Evolutionary conservation across 306 rosid species (phyloP).

Genomic region (Heteromeles arbutifolia): DNA sequence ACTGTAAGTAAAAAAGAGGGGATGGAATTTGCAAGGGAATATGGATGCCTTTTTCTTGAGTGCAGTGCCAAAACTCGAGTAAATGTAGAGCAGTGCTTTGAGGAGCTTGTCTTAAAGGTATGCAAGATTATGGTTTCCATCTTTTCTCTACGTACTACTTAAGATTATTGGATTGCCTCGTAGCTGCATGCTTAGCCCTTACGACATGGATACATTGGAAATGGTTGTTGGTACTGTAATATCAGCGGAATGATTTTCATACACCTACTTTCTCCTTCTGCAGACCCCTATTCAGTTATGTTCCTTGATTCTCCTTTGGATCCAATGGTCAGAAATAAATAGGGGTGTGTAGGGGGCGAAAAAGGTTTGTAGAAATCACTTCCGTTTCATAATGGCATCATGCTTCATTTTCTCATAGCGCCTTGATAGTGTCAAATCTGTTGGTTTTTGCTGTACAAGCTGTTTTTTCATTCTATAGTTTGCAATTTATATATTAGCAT

Average conservation of each 20-base stretch:
- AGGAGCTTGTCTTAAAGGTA: conserved; percentile 78
- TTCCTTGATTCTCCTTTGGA: neutral
- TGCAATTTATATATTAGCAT: neutral
- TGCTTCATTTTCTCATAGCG: neutral
- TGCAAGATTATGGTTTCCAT: neutral
- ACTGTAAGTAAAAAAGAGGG: conserved; percentile 67
- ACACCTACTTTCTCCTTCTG: no score
- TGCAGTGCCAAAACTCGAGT: conserved; percentile 79
- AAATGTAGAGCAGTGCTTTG: conserved; percentile 70
- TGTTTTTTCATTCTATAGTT: neutral
- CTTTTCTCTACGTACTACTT: neutral
- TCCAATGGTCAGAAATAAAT: neutral
- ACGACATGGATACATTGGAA: neutral
- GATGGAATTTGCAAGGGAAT: conserved; percentile 63
- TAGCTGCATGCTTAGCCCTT: neutral
- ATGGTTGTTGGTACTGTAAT: neutral
- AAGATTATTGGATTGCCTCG: neutral
- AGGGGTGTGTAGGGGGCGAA: neutral
- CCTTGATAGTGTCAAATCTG: neutral
- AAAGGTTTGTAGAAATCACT: no score
- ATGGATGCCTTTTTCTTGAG: conserved; percentile 65
- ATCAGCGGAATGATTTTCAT: neutral
- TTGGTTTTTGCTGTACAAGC: neutral
- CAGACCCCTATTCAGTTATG: neutral
- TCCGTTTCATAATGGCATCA: neutral